These are phyloP conservation scores for Truncatella angustata DNA, from an alignment of 2,329 filamentous ascomycete genomes.

Conservation along the genomic window DNA sequence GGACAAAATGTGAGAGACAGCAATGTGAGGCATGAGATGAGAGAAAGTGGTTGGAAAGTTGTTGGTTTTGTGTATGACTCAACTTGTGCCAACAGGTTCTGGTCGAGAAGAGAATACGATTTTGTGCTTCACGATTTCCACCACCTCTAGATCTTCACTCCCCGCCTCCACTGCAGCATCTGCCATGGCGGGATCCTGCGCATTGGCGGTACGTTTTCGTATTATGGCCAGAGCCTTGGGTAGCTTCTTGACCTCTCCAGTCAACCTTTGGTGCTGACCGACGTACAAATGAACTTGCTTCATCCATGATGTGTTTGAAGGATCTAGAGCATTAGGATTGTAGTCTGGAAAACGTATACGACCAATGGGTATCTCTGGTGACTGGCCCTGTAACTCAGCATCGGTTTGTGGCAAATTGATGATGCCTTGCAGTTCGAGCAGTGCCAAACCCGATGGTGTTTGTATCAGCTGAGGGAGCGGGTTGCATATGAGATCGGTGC, in stretches of 20 bases:
- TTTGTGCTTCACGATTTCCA: conserved; percentile 86
- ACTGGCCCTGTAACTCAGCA: conserved; percentile 29
- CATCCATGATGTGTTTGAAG: conserved; percentile 73
- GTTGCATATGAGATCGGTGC: conserved; percentile 26
- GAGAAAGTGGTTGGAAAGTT: background rate
- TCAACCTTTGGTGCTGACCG: conserved; percentile 83
- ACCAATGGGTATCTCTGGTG: conserved; percentile 57
- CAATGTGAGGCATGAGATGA: background rate
- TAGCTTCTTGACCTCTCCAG: conserved; percentile 87
- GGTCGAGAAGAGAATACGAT: conserved; percentile 80
- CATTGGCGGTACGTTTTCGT: conserved; percentile 46
- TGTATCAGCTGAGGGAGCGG: conserved; percentile 81
- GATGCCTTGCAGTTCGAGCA: conserved; percentile 89
- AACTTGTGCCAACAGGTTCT: conserved; percentile 69
- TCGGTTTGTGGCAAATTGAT: conserved; percentile 67
- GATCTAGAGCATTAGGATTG: conserved; percentile 45
- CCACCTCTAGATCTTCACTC: conserved; percentile 69
- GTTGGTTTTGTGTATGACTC: conserved; percentile 10
- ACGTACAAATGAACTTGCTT: conserved; percentile 86
- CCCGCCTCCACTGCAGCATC: conserved; percentile 25
- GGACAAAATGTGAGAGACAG: background rate
- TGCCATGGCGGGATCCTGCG: conserved; percentile 45
- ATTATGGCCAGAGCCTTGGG: conserved; percentile 77
- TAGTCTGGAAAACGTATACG: conserved; percentile 78
- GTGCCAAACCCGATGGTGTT: conserved; percentile 83